Evolutionary conservation across 148 eudicot genomes (phyloP), one percentile per base, ranked within the genome.

Genomic region (Rhododendron kiyosumense): DNA sequence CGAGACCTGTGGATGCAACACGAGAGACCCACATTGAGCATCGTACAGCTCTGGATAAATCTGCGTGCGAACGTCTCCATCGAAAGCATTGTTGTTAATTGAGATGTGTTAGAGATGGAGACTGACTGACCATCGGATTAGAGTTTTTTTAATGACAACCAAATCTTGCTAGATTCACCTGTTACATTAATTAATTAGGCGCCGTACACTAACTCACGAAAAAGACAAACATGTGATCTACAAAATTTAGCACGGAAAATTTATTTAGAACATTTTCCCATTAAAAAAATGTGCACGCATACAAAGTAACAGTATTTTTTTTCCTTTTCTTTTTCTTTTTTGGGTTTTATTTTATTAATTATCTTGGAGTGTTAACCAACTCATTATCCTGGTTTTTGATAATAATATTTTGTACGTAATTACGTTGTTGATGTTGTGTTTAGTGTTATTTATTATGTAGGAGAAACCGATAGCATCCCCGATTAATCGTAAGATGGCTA

Each of bases 111-210:
- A 41, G 61, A 28, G 49, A 73, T 20, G 26, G 34, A 73, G 83
- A 54, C 67, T 52, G 79, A 71, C 45, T 30, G 79, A 41, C 32
- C 48, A 81, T 81, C 65, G 12, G 46, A 18, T 71, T 79, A 28
- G 73, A 12, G 36, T 54, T 34, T 17, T 15, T 84, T 52, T 51
- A 36, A 76, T 24, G 10, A 26, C 26, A 26, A 61, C 74, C 57
- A 85, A 78, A 85, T 85, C 86, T 85, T 41, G 17, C 43, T 41
- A 78, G 86, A 85, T 85, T 85, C 77, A 85, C 75, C 61, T 30
- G 59, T 85, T 52, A 24, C 6, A 24, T 85, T 46, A 32, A 78
- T 85, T 41, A 59, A 85, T 84, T 73, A 45, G 28, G 24, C 2
- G 45, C 45, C 83, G 69, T 81, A 54, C 83, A 30, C 43, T 9